A percentile compares a stretch with the other conserved stretches of the same genome.
Conservation (phyloP, 345 rosid species). For the Cardamine chenopodiifolia region DNA sequence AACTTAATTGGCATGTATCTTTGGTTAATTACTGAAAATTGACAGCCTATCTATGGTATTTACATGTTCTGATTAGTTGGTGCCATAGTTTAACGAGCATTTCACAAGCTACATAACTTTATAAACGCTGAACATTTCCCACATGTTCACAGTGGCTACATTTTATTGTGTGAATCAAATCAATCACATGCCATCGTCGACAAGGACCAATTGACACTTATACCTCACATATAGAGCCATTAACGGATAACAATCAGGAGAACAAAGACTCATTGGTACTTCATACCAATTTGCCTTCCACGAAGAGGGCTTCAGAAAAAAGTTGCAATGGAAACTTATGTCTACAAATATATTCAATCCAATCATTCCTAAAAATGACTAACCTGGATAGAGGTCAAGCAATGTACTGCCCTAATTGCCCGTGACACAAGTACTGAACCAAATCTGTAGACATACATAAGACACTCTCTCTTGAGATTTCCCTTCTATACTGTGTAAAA, state of each 20-base stretch:
- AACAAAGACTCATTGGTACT: neutral
- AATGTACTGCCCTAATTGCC: conserved; percentile 93
- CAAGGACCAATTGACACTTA: neutral
- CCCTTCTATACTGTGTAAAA: neutral
- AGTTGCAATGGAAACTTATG: neutral
- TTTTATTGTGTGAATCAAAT: conserved; percentile 1
- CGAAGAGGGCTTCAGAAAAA: neutral
- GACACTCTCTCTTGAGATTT: conserved; percentile 17
- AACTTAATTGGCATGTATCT: neutral
- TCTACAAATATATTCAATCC: neutral
- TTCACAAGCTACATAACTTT: conserved; percentile 4
- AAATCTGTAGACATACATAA: conserved; percentile 57
- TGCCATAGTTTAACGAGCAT: neutral
- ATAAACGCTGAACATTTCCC: neutral
- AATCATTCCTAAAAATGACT: conserved; percentile 34
- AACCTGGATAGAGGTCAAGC: conserved; percentile 98
- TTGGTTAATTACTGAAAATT: neutral
- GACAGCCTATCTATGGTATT: neutral
- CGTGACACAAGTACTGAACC: conserved; percentile 86
- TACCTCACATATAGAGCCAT: neutral
- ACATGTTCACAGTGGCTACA: neutral
- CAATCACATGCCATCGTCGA: neutral
- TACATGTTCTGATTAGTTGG: neutral
- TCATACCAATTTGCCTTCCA: conserved; percentile 3
- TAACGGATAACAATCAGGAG: neutral